Base-by-base conservation (phyloP, 805 yeast species). In the Candida odintsovae region DNA sequence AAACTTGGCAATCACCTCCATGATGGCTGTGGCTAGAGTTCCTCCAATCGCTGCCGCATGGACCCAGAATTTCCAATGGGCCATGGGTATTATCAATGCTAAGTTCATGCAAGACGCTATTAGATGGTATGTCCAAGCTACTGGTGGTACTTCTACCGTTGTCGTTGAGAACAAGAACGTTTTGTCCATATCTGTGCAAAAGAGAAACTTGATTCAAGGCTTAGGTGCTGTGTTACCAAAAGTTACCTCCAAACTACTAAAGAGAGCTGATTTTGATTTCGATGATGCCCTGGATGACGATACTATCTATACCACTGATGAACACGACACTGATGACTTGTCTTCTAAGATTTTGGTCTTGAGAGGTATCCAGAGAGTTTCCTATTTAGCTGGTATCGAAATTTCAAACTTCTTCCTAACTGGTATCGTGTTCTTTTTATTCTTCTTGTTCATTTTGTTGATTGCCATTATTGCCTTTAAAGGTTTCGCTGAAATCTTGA, bases 31-130 rank as follows among this genome's bases (percentile, higher is more conserved):
- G 41, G 88, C 83, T 58, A 72, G 84, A 48, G 83, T 87, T 6
- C 97, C 97, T 9, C 97, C 97, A 16, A 88, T 90, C 58, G 97
- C 96, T 9, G 76, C 86, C 12, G 82, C 96, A 10, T 90, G 97
- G 97, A 72, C 90, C 7, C 95, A 87, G 64, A 90, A 90, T 61
- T 72, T 90, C 59, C 90, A 89, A 25, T 90, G 97, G 97, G 87
- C 96, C 2, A 86, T 90, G 86, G 97, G 97, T 2, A 72, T 90
- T 49, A 87, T 90, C 55, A 72, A 83, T 62, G 77, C 86, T 37
- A 58, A 61, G 3, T 90, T 90, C 62, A 86, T 90, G 96, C 96
- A 90, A 66, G 70, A 79, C 50, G 82, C 86, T 51, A 83, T 86
- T 64, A 72, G 92, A 56, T 86, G 95, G 95, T 86, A 82, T 56